Evolutionary conservation across 768 basidiomycete genomes (phyloP).

Genomic region (Phlebiopsis flavidoalba): DNA sequence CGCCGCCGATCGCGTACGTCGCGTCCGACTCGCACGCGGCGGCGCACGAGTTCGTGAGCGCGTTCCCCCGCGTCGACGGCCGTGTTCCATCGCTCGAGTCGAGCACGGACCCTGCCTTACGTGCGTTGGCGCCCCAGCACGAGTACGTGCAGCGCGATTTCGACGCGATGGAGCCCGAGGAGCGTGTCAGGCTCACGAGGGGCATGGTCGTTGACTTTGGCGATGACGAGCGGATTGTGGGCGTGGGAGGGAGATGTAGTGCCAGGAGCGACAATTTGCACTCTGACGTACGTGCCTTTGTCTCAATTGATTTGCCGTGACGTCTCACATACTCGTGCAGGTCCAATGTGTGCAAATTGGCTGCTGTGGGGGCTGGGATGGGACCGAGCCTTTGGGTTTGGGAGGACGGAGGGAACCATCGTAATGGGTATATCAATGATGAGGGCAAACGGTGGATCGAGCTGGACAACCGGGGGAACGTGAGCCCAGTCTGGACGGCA

Average conservation of each 20-base stretch:
- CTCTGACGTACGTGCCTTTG: constrained; percentile 40
- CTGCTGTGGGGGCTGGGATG: constrained; percentile 51
- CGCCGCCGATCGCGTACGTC: constrained; percentile 42
- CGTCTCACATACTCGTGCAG: constrained; percentile 27
- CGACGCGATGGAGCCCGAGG: constrained; percentile 30
- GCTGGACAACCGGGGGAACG: constrained; percentile 52
- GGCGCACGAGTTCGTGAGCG: constrained; percentile 35
- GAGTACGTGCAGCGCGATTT: constrained; percentile 56
- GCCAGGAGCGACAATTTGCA: constrained; percentile 53
- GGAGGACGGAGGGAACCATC: constrained; percentile 31
- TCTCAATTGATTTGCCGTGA: background rate
- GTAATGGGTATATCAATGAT: constrained; percentile 42
- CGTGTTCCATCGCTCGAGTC: constrained; percentile 40
- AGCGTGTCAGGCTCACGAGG: constrained; percentile 45
- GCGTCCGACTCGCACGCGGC: constrained; percentile 56
- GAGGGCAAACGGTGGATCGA: constrained; percentile 54
- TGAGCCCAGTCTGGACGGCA: constrained; percentile 53
- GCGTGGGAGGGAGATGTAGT: constrained; percentile 33
- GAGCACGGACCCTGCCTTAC: constrained; percentile 38
- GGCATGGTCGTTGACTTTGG: constrained; percentile 70
- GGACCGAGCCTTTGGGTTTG: constrained; percentile 37
- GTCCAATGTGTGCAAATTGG: constrained; percentile 54
- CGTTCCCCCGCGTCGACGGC: constrained; percentile 29
- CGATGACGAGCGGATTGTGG: constrained; percentile 63
- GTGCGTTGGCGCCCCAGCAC: constrained; percentile 41